Conservation (phyloP, 371 early-diverging fungal species). For the Funneliformis caledonium region DNA sequence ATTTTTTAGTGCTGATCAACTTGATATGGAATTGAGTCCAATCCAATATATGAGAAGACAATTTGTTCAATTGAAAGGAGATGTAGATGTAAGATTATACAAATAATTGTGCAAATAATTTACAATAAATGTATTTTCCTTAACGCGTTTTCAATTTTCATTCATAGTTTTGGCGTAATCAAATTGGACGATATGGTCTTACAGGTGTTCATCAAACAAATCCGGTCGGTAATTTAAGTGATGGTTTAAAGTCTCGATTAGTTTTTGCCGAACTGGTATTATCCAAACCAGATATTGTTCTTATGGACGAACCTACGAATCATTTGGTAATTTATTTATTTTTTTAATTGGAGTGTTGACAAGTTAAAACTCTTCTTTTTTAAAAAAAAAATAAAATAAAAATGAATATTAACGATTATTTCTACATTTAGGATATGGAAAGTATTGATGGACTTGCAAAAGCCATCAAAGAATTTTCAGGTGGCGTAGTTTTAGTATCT, state of each 20-base stretch:
- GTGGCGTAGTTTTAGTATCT: slow-evolving; percentile 98
- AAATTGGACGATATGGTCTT: slow-evolving; percentile 93
- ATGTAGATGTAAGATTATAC: slow-evolving; percentile 51
- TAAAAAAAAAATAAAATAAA: background rate
- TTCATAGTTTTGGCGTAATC: slow-evolving; percentile 80
- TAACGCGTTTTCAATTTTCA: background rate
- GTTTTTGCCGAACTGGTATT: slow-evolving; percentile 96
- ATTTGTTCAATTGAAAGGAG: slow-evolving; percentile 74
- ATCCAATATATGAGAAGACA: slow-evolving; percentile 91
- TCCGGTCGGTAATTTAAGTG: slow-evolving; percentile 86
- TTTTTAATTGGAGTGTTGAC: background rate
- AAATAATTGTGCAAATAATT: background rate
- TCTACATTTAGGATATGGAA: slow-evolving; percentile 72
- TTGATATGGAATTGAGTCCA: slow-evolving; percentile 84
- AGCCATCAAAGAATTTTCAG: slow-evolving; percentile 93
- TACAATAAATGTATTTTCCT: background rate
- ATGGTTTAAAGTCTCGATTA: slow-evolving; percentile 94
- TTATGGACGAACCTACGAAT: slow-evolving; percentile 99
- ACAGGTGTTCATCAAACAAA: slow-evolving; percentile 92
- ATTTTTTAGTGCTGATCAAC: slow-evolving; percentile 74
- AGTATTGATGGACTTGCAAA: slow-evolving; percentile 97
- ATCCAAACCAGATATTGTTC: slow-evolving; percentile 88
- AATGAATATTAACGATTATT: slow-evolving; percentile 35
- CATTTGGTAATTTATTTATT: slow-evolving; percentile 53
- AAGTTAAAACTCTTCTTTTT: background rate